A percentile compares a stretch with the other conserved stretches of the same genome.
Conservation (phyloP, 2,329 filamentous ascomycete species). For the Mariannaea elegans region DNA sequence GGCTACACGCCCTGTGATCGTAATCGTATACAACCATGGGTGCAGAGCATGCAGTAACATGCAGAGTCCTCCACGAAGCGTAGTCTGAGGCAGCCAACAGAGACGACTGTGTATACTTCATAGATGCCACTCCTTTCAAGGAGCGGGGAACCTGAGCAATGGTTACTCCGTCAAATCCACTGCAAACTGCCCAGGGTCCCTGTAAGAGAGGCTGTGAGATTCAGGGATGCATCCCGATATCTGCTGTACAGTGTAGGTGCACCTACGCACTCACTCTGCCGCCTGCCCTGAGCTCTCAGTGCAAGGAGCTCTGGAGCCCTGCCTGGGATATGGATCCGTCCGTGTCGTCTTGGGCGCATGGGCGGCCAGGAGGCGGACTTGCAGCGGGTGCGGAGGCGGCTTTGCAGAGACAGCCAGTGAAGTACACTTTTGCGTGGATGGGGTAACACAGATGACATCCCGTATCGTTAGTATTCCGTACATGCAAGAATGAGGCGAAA, state of each 20-base stretch:
- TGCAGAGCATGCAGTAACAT: background rate
- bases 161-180: too few relatives aligned
- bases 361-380: constrained; percentile 11
- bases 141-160: constrained; percentile 14
- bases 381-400: constrained; percentile 25
- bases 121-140: background rate
- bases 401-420: too few relatives aligned
- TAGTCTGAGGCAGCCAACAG: too few relatives aligned
- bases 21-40: background rate
- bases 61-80: background rate
- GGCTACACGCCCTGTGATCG: background rate
- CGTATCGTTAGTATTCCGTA: too few relatives aligned
- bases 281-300: constrained; percentile 10
- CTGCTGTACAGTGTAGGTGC: background rate
- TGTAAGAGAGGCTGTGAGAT: constrained; percentile 10
- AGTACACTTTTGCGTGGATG: too few relatives aligned
- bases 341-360: background rate
- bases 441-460: too few relatives aligned
- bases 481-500: constrained; percentile 21
- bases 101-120: too few relatives aligned
- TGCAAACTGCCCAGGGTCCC: constrained; percentile 11
- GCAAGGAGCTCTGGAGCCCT: background rate
- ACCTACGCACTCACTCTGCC: constrained; percentile 7
- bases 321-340: background rate
- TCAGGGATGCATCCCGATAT: constrained; percentile 17